Conservation (phyloP, 2,329 filamentous ascomycete genomes). For the Metarhizium album region DNA sequence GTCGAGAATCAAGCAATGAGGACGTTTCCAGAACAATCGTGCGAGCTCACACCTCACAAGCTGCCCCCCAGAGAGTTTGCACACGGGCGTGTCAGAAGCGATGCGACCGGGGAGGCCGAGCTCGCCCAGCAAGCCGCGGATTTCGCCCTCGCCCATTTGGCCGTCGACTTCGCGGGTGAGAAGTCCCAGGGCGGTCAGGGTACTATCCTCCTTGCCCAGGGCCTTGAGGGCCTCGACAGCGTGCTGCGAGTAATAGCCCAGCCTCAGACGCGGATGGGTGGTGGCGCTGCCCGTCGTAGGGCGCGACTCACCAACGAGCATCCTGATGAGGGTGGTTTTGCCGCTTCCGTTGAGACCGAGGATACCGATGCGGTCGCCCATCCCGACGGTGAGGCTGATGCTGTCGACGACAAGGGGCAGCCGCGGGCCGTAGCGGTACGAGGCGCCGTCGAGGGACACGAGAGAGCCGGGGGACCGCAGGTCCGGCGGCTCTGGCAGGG, state of each 20-base stretch:
- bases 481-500: constrained; percentile 53
- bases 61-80: constrained; percentile 70
- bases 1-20: constrained; percentile 66
- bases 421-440: constrained; percentile 48
- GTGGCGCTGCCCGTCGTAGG: constrained; percentile 52
- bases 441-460: constrained; percentile 58
- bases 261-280: constrained; percentile 55
- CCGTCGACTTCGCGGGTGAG: constrained; percentile 44
- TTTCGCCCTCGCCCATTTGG: constrained; percentile 52
- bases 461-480: constrained; percentile 66
- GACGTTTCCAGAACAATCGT: constrained; percentile 54
- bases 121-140: constrained; percentile 54
- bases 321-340: constrained; percentile 66
- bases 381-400: constrained; percentile 57
- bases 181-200: constrained; percentile 54
- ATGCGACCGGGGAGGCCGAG: constrained; percentile 60
- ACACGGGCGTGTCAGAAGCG: constrained; percentile 62
- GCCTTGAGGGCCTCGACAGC: constrained; percentile 59
- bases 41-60: constrained; percentile 57
- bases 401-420: constrained; percentile 42
- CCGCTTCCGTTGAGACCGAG: constrained; percentile 72
- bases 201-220: constrained; percentile 35
- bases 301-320: constrained; percentile 51
- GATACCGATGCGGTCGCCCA: constrained; percentile 64
- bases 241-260: constrained; percentile 74